Evolutionary conservation across 164 flowering plant genomes (phyloP).

Genomic region (Santalum album): DNA sequence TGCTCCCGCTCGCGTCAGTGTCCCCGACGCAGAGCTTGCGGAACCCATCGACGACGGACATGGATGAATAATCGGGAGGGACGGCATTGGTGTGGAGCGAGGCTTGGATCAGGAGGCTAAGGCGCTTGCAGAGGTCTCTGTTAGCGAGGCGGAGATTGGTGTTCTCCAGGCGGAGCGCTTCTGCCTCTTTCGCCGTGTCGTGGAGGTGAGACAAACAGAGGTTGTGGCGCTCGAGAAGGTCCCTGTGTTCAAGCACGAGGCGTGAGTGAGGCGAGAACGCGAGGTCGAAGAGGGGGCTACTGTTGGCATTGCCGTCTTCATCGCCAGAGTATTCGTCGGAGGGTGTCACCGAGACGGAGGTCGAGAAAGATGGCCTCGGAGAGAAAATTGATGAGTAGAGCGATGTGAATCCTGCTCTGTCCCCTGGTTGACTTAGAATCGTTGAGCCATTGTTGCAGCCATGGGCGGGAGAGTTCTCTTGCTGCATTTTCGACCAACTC

Average conservation of each 20-base stretch:
- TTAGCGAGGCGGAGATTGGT: constrained; percentile 41
- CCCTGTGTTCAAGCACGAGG: constrained; percentile 42
- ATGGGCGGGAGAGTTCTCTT: constrained; percentile 15
- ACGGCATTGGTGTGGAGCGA: constrained; percentile 16
- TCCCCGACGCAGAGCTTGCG: constrained; percentile 17
- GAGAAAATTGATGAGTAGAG: constrained; percentile 21
- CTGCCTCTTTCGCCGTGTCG: constrained; percentile 35
- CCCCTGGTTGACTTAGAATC: constrained; percentile 1
- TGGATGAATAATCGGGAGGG: constrained; percentile 8
- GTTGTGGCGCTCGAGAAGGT: constrained; percentile 45
- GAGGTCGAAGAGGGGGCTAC: constrained; percentile 8
- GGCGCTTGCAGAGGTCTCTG: constrained; percentile 39
- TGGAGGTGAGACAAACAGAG: constrained; percentile 46
- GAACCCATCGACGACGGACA: constrained; percentile 24
- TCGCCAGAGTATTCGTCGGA: constrained; percentile 16
- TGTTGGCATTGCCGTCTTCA: constrained; percentile 9
- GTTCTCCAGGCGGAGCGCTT: constrained; percentile 58
- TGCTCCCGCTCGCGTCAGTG: not conserved
- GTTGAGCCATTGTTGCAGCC: constrained; percentile 15
- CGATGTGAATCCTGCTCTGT: constrained; percentile 14
- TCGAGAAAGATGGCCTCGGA: constrained; percentile 14
- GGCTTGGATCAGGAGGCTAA: constrained; percentile 27
- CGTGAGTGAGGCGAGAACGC: constrained; percentile 23
- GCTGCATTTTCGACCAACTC: constrained; percentile 28
- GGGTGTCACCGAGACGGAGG: constrained; percentile 20